phyloP scores from a whole-genome alignment of 345 rosid genomes.

The Melastoma malabathricum region DNA sequence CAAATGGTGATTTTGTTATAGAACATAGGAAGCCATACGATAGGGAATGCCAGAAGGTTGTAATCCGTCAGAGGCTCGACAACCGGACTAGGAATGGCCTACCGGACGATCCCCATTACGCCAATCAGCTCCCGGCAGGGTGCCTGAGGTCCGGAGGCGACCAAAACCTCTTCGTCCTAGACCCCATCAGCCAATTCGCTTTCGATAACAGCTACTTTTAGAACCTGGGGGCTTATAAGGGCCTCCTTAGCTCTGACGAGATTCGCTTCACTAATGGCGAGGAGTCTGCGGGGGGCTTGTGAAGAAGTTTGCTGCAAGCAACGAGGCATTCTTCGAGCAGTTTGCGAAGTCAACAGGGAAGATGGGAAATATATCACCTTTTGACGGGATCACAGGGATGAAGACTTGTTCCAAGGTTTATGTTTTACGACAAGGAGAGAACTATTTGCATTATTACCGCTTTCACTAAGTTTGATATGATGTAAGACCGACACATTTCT shows the following conservation, averaged over 20 bases:
- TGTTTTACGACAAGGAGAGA: too few species aligned
- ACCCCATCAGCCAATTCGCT: conserved; percentile 27
- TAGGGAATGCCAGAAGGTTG: conserved; percentile 73
- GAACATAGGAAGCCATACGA: conserved; percentile 67
- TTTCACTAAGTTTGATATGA: too few species aligned
- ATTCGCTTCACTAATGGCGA: conserved; percentile 40
- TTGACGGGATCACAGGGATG: conserved; percentile 46
- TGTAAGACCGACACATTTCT: too few species aligned
- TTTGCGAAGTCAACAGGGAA: conserved; percentile 68
- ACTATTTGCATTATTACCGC: too few species aligned
- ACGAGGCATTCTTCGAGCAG: conserved; percentile 49
- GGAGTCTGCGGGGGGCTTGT: conserved; percentile 60
- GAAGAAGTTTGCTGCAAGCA: conserved; percentile 52
- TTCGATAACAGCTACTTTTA: conserved; percentile 84
- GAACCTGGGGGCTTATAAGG: conserved; percentile 52
- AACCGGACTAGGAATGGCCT: conserved; percentile 49
- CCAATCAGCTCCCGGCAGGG: conserved; percentile 21
- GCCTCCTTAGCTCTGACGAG: conserved; percentile 66
- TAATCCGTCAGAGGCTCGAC: conserved; percentile 85
- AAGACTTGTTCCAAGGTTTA: too few species aligned
- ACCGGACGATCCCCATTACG: conserved; percentile 61
- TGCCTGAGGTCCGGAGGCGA: conserved; percentile 63
- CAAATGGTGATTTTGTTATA: neutral
- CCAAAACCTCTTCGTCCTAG: conserved; percentile 47
- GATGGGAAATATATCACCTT: conserved; percentile 82